Percentiles rank a stretch among this genome's conserved stretches.
Evolutionary conservation across 2,329 filamentous ascomycete species (phyloP).

Genomic region (Trichophyton benhamiae): DNA sequence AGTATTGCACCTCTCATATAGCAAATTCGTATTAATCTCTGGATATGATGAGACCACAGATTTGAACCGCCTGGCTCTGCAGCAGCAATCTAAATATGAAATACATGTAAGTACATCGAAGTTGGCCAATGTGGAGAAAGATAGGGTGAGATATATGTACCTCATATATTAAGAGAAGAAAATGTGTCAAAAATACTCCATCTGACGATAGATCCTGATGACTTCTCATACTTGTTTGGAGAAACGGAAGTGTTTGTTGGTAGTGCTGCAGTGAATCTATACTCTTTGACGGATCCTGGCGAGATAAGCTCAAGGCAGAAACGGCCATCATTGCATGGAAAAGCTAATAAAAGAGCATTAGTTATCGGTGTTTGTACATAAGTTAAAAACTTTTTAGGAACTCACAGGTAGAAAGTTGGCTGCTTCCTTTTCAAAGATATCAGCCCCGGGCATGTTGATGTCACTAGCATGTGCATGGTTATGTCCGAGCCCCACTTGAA

Average conservation of each 20-base stretch:
- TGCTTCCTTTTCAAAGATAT: slow-evolving; percentile 38
- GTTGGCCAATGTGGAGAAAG: neutral
- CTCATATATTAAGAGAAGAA: slow-evolving; percentile 46
- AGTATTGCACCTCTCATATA: slow-evolving; percentile 37
- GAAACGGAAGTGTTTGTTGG: slow-evolving; percentile 39
- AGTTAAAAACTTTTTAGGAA: slow-evolving; percentile 9
- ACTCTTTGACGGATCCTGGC: slow-evolving; percentile 34
- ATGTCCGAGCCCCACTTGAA: slow-evolving; percentile 20
- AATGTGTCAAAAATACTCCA: slow-evolving; percentile 46
- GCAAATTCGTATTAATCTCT: slow-evolving; percentile 40
- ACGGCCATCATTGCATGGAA: slow-evolving; percentile 48
- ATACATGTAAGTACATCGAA: slow-evolving; percentile 10
- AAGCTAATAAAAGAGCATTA: slow-evolving; percentile 27
- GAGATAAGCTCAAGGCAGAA: slow-evolving; percentile 41
- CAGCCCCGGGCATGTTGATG: slow-evolving; percentile 23
- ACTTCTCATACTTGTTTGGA: slow-evolving; percentile 34
- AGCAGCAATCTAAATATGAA: slow-evolving; percentile 27
- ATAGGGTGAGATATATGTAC: slow-evolving; percentile 23
- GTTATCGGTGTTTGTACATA: neutral
- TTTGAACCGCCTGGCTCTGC: slow-evolving; percentile 36
- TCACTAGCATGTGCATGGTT: slow-evolving; percentile 16
- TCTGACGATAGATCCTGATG: slow-evolving; percentile 43
- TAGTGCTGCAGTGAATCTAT: slow-evolving; percentile 44
- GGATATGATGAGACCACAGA: slow-evolving; percentile 44
- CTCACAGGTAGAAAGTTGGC: slow-evolving; percentile 41